phyloP scores from a whole-genome alignment of 768 basidiomycete species.

The Suillus subluteus region DNA sequence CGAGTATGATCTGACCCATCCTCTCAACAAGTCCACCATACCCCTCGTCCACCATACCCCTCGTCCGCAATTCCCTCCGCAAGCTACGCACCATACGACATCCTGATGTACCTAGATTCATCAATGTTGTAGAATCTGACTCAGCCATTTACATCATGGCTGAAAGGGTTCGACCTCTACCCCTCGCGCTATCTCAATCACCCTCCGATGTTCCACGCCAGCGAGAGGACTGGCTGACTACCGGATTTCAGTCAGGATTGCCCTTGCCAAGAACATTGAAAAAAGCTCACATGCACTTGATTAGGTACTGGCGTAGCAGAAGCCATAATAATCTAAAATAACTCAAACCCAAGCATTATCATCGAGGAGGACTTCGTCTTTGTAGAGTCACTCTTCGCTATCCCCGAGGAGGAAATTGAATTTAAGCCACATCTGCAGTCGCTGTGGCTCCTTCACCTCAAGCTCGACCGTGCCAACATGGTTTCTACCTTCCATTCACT shows the following conservation, averaged over 20 bases:
- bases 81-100: constrained; percentile 92
- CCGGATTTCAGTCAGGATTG: constrained; percentile 68
- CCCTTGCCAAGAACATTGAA: too few relatives aligned
- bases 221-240: constrained; percentile 86
- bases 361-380: too few relatives aligned
- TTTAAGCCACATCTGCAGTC: too few relatives aligned
- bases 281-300: too few relatives aligned
- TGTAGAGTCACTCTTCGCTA: too few relatives aligned
- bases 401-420: too few relatives aligned
- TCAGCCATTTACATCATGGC: constrained; percentile 90
- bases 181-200: constrained; percentile 63
- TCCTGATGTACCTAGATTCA: constrained; percentile 94
- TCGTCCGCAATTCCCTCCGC: constrained; percentile 88
- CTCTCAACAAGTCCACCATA: constrained; percentile 56
- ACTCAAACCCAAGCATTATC: too few relatives aligned
- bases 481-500: too few relatives aligned
- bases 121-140: constrained; percentile 93
- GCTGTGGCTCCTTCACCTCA: too few relatives aligned
- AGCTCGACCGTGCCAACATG: too few relatives aligned
- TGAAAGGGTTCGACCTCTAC: constrained; percentile 84
- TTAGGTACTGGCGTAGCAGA: too few relatives aligned
- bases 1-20: constrained; percentile 80
- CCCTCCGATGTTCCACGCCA: constrained; percentile 62
- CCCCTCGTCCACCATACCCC: constrained; percentile 62
- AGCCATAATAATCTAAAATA: too few relatives aligned